Conservation (phyloP, 495 filamentous ascomycete species). For the Hypoxylon fragiforme region DNA sequence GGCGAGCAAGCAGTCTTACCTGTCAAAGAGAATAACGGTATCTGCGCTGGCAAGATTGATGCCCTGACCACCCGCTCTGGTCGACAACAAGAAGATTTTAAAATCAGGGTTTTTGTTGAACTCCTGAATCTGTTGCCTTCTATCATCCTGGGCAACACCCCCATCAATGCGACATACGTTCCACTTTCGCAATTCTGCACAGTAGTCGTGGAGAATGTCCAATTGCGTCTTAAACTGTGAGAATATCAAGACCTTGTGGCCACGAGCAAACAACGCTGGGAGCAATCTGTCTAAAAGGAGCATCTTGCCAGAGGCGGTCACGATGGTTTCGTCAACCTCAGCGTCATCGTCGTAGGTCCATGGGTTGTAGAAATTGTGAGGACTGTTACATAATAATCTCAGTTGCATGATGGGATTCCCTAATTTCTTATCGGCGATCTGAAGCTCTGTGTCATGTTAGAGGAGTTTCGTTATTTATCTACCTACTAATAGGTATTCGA, state of each 20-base stretch:
- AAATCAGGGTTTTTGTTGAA: slow-evolving; percentile 76
- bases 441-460: slow-evolving; percentile 58
- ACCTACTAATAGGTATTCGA: not conserved
- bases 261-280: slow-evolving; percentile 69
- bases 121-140: slow-evolving; percentile 77
- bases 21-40: slow-evolving; percentile 94
- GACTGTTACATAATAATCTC: slow-evolving; percentile 86
- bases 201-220: slow-evolving; percentile 89
- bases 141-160: slow-evolving; percentile 75
- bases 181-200: slow-evolving; percentile 69
- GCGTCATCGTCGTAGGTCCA: slow-evolving; percentile 61
- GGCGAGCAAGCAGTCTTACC: slow-evolving; percentile 17
- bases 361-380: slow-evolving; percentile 96
- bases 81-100: slow-evolving; percentile 85
- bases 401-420: slow-evolving; percentile 95
- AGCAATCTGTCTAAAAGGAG: slow-evolving; percentile 86
- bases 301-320: slow-evolving; percentile 93
- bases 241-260: slow-evolving; percentile 94
- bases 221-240: slow-evolving; percentile 95
- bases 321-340: slow-evolving; percentile 72
- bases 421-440: slow-evolving; percentile 88
- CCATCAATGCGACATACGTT: slow-evolving; percentile 90
- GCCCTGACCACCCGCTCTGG: slow-evolving; percentile 89
- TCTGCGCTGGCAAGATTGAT: slow-evolving; percentile 98
- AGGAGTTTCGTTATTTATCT: not conserved